Evolutionary conservation across 2,329 filamentous ascomycete species (phyloP).

Genomic region (Epichloe gansuensis): DNA sequence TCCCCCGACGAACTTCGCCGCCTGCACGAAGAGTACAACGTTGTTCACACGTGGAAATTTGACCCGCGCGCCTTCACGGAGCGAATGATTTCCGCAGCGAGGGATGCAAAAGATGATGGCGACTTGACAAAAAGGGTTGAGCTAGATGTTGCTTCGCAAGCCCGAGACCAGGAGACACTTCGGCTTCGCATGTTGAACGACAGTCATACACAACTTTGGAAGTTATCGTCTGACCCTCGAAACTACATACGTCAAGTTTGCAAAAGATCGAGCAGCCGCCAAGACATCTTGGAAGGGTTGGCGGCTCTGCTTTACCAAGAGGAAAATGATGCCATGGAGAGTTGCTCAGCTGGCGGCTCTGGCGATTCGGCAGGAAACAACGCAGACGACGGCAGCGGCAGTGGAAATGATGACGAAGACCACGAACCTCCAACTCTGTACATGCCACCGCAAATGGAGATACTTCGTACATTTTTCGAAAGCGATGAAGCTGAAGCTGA

Average conservation of each 20-base stretch:
- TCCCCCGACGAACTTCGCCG: not conserved
- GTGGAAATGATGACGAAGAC: not conserved
- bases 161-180: not conserved
- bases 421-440: not conserved
- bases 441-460: not conserved
- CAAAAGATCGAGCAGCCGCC: not conserved
- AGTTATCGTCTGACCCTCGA: not conserved
- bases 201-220: not conserved
- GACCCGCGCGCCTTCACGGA: not conserved
- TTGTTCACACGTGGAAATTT: not conserved
- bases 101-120: not conserved
- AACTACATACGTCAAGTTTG: not conserved
- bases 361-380: not conserved
- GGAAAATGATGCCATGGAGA: not conserved
- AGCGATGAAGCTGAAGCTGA: not conserved
- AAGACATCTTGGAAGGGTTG: not conserved
- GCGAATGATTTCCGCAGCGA: not conserved
- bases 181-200: not conserved
- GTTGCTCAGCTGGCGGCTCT: not conserved
- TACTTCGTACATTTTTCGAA: not conserved
- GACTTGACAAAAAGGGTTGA: not conserved
- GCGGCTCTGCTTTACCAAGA: not conserved
- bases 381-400: not conserved
- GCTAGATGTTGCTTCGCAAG: not conserved
- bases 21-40: not conserved